phyloP scores from a whole-genome alignment of 2,329 filamentous ascomycete genomes.

The Pseudonectria foliicola region DNA sequence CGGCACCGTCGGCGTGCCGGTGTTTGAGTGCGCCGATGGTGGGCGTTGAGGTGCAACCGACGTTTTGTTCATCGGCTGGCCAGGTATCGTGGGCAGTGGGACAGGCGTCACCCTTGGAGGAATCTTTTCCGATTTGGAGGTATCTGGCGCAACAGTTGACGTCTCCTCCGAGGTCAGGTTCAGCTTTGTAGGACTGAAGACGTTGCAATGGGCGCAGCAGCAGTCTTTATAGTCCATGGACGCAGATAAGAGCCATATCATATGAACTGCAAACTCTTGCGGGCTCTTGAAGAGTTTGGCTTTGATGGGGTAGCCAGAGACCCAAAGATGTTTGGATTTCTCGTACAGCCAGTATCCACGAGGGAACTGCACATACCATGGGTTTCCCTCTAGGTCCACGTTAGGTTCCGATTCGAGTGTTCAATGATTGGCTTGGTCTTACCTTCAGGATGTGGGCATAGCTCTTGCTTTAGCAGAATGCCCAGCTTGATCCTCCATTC shows the following conservation, averaged over 20 bases:
- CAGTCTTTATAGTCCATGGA: constrained; percentile 43
- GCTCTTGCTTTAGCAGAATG: constrained; percentile 38
- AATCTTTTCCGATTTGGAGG: constrained; percentile 19
- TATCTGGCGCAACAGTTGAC: constrained; percentile 15
- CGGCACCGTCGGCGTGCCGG: constrained; percentile 7
- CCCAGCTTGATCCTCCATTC: constrained; percentile 41
- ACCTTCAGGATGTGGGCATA: constrained; percentile 35
- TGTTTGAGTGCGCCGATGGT: constrained; percentile 21
- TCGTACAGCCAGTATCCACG: constrained; percentile 41
- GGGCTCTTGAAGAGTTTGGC: constrained; percentile 44
- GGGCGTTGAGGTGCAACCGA: constrained; percentile 14
- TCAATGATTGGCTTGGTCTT: constrained; percentile 7
- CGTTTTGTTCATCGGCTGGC: constrained; percentile 28
- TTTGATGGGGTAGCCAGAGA: constrained; percentile 43
- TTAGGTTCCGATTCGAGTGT: constrained; percentile 7
- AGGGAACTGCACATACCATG: constrained; percentile 39
- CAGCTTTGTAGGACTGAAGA: constrained; percentile 20
- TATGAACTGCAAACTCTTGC: constrained; percentile 45
- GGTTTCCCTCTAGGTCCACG: constrained; percentile 30
- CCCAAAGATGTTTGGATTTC: constrained; percentile 41
- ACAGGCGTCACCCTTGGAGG: constrained; percentile 29
- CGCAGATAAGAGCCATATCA: constrained; percentile 44
- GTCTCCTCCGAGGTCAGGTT: constrained; percentile 20
- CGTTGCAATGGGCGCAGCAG: constrained; percentile 43
- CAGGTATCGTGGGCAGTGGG: constrained; percentile 29